Percentiles rank a stretch among this genome's conserved stretches.
Conservation (phyloP, 2,329 filamentous ascomycete genomes). For the Colletotrichum sp. region DNA sequence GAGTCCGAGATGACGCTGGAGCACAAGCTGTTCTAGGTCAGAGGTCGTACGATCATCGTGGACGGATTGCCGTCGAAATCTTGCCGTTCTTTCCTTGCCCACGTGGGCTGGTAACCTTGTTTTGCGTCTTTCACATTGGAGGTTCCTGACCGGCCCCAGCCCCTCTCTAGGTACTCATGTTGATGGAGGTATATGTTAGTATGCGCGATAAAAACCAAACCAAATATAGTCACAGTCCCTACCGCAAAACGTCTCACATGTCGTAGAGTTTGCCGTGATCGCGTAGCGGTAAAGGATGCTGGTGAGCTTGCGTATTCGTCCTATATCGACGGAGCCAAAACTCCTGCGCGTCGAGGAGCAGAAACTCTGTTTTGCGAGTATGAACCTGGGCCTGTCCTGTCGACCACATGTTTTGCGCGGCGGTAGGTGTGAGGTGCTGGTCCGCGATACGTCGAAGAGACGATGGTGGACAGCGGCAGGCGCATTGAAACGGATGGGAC, state of each 20-base stretch:
- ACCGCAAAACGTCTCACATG: slow-evolving; percentile 8
- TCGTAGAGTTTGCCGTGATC: not conserved
- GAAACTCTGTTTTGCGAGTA: not conserved
- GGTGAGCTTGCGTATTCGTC: not conserved
- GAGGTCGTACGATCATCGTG: not conserved
- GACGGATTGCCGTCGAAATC: not conserved
- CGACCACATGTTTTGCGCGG: not conserved
- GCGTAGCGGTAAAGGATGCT: not conserved
- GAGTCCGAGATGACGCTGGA: slow-evolving; percentile 99
- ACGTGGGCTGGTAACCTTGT: not conserved
- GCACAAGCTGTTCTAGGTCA: slow-evolving; percentile 86
- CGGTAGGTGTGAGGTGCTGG: not conserved
- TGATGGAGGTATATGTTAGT: not conserved
- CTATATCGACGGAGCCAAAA: not conserved
- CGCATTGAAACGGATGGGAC: not conserved
- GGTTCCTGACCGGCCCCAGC: not conserved
- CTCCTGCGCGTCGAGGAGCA: not conserved
- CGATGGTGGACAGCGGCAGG: not conserved
- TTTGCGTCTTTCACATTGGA: not conserved
- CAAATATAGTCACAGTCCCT: slow-evolving; percentile 11
- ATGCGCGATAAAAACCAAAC: not conserved
- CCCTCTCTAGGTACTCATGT: not conserved
- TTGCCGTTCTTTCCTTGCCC: not conserved
- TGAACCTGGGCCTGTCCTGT: not conserved
- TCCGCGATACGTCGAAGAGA: not conserved